Evolutionary conservation across 495 filamentous ascomycete species (phyloP), one percentile per base, ranked within the genome.

Genomic region (Penicillium dipodomyicola): DNA sequence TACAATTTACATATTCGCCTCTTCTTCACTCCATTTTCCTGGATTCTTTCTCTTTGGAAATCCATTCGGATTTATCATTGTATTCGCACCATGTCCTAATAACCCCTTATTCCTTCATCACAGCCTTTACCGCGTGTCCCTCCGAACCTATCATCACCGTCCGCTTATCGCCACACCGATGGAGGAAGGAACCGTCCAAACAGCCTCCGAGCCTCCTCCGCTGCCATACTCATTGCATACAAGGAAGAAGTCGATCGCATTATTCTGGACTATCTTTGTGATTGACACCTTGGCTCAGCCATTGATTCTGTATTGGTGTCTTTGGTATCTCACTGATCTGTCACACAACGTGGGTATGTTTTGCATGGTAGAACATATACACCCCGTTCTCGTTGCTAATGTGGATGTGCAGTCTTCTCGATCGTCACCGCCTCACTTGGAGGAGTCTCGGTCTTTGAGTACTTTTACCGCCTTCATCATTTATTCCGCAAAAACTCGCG

Each of bases 391-490:
- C 3, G 37, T 54, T 17, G 50, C 55, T 68, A 25, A 61, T 43
- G 5, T 48, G 1, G 12, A 0, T 40, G 29, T 33, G 9, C 49
- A 79, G 81, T 86, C 29, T 84, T 85, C 64, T 79, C 76, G 11
- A 83, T 86, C 48, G 81, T 80, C 54, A 87, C 83, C 1, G 77
- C 73, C 0, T 67, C 76, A 19, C 68, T 86, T 42, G 83, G 83
- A 30, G 77, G 80, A 46, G 73, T 86, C 25, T 83, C 80, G 3
- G 82, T 85, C 15, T 76, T 83, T n/a, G 84, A 87, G 64, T 87
- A 79, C 59, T 72, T 75, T 61, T 78, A 71, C 52, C 75, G 77
- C 30, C 64, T 77, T 35, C 67, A 76, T 45, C 71, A 77, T 48
- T 58, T 79, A 35, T 73, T 77, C 56, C 64, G 67, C 50, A 81